Percentiles rank a stretch among this genome's conserved stretches.
These are phyloP conservation scores for Lyophyllum shimeji DNA, from an alignment of 768 basidiomycete genomes.

Conservation along the genomic window DNA sequence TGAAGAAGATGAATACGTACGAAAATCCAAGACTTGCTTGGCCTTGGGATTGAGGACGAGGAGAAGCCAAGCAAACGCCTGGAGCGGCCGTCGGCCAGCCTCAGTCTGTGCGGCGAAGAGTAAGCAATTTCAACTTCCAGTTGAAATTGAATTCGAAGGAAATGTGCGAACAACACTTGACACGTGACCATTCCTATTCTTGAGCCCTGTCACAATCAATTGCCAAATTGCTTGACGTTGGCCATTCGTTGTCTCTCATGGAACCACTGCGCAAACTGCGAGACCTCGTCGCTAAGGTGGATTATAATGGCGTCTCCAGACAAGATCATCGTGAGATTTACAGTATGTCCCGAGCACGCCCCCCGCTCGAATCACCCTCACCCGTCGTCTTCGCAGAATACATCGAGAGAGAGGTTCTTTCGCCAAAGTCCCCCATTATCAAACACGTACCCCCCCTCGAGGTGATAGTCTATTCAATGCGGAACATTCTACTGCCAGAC, in stretches of 20 bases:
- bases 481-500: constrained; percentile 28
- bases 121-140: no score
- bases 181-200: not conserved
- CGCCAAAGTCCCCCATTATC: constrained; percentile 21
- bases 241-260: not conserved
- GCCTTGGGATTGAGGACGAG: not conserved
- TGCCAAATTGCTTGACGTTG: not conserved
- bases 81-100: no score
- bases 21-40: not conserved
- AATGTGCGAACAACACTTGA: not conserved
- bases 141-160: no score
- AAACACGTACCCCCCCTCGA: constrained; percentile 27
- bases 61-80: not conserved
- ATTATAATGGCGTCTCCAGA: constrained; percentile 1
- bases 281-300: constrained; percentile 15
- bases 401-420: constrained; percentile 21
- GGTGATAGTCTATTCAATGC: constrained; percentile 29
- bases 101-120: no score
- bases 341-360: constrained; percentile 4
- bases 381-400: constrained; percentile 10
- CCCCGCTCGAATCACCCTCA: not conserved
- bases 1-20: not conserved
- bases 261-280: constrained; percentile 16
- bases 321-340: constrained; percentile 19
- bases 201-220: no score